Conservation (phyloP, 768 basidiomycete species). For the Peribolospora baueri region DNA sequence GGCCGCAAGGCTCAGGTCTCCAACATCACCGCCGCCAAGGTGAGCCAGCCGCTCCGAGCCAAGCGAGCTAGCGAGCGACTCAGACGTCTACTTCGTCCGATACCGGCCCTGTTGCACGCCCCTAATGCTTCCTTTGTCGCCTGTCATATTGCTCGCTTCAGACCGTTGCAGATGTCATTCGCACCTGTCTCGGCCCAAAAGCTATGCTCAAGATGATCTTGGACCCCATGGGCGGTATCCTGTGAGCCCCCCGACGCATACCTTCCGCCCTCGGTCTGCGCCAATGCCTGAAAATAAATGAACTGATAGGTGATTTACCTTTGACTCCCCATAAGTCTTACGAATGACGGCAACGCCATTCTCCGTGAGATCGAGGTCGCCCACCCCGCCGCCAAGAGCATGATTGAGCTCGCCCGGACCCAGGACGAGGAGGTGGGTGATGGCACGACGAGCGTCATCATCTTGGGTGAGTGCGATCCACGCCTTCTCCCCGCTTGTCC, state of each 20-base stretch:
- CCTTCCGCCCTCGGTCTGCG: not conserved
- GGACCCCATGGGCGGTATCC: slow-evolving; percentile 82
- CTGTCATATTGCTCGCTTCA: slow-evolving; percentile 15
- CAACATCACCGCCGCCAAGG: slow-evolving; percentile 93
- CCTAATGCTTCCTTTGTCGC: not conserved
- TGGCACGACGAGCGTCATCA: slow-evolving; percentile 94
- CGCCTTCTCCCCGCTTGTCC: not conserved
- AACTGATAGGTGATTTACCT: not conserved
- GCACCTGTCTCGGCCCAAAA: slow-evolving; percentile 90
- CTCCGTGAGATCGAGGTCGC: slow-evolving; percentile 95
- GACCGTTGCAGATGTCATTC: slow-evolving; percentile 94
- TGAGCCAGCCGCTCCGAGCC: slow-evolving; percentile 17
- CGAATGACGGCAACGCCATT: slow-evolving; percentile 98
- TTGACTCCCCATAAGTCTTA: slow-evolving; percentile 33
- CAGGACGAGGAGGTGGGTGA: slow-evolving; percentile 99
- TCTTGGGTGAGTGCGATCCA: slow-evolving; percentile 42
- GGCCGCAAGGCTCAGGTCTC: slow-evolving; percentile 89
- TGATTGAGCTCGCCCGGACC: slow-evolving; percentile 93
- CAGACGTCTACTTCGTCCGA: not conserved
- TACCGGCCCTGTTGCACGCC: not conserved
- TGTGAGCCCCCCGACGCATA: slow-evolving; percentile 29
- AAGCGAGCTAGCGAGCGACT: not conserved
- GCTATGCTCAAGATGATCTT: slow-evolving; percentile 99
- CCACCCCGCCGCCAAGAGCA: slow-evolving; percentile 95
- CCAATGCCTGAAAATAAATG: no score